Conservation (phyloP, 2,329 filamentous ascomycete genomes). For the Calycina marina region DNA sequence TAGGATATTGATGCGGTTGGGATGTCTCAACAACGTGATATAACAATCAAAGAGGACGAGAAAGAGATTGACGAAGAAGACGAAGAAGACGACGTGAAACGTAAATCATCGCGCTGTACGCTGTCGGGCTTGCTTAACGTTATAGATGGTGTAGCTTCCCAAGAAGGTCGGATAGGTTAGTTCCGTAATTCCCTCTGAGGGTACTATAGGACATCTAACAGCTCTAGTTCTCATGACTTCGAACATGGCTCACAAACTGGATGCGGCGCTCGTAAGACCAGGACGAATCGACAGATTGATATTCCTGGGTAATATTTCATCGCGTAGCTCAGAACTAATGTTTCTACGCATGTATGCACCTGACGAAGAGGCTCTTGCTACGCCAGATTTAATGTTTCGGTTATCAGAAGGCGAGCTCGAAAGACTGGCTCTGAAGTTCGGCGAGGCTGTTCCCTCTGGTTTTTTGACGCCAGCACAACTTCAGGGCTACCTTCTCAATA, state of each 20-base stretch:
- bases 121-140: conserved; percentile 80
- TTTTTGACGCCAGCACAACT: neutral
- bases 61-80: conserved; percentile 18
- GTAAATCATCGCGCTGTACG: conserved; percentile 32
- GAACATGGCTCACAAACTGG: conserved; percentile 87
- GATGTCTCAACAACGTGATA: conserved; percentile 33
- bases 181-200: too few relatives aligned
- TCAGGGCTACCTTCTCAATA: neutral
- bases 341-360: conserved; percentile 32
- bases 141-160: conserved; percentile 75
- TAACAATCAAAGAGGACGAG: conserved; percentile 4
- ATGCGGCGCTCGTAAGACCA: conserved; percentile 78
- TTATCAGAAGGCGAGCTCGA: neutral
- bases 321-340: conserved; percentile 30
- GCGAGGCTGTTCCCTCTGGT: neutral
- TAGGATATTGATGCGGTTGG: conserved; percentile 37
- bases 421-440: neutral
- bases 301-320: conserved; percentile 62
- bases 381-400: neutral
- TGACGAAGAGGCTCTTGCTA: conserved; percentile 12
- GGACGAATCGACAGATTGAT: conserved; percentile 87
- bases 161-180: conserved; percentile 71
- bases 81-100: conserved; percentile 34
- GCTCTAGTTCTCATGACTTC: conserved; percentile 98
- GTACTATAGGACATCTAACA: too few relatives aligned